Evolutionary conservation across 2,329 filamentous ascomycete genomes (phyloP).

Genomic region (Cercospora nicotianae): DNA sequence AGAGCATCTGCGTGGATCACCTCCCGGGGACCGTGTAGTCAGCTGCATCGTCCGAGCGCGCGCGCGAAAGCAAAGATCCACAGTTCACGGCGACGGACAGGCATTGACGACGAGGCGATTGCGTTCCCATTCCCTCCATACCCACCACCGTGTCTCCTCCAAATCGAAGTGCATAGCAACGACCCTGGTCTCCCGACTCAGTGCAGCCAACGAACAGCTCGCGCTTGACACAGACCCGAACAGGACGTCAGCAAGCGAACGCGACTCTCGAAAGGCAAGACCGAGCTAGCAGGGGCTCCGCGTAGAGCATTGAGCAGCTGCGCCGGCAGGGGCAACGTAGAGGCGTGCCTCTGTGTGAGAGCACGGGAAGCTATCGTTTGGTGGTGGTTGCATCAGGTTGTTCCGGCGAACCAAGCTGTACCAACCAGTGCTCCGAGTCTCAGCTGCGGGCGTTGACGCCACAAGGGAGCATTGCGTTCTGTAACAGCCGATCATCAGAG

Average conservation of each 20-base stretch:
- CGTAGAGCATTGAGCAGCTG: constrained; percentile 15
- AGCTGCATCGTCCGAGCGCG: constrained; percentile 2
- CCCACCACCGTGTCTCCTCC: constrained; percentile 16
- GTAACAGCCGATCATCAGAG: constrained; percentile 2
- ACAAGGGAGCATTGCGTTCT: constrained; percentile 6
- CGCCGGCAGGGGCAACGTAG: constrained; percentile 13
- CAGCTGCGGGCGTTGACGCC: constrained; percentile 11
- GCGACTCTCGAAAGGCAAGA: background rate
- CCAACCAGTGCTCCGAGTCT: constrained; percentile 14
- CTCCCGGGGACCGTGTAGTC: background rate
- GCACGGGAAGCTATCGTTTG: constrained; percentile 5
- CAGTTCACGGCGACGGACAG: constrained; percentile 6
- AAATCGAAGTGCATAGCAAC: constrained; percentile 6
- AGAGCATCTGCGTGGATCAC: constrained; percentile 9
- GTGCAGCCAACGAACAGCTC: constrained; percentile 11
- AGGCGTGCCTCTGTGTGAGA: constrained; percentile 15
- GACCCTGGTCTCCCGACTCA: background rate
- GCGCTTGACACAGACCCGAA: constrained; percentile 13
- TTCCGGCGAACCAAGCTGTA: constrained; percentile 10
- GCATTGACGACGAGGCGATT: constrained; percentile 13
- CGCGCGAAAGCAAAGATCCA: constrained; percentile 5
- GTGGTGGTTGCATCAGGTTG: constrained; percentile 11
- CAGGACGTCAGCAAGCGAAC: constrained; percentile 8
- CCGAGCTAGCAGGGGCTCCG: constrained; percentile 9
- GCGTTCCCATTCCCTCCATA: constrained; percentile 8